These are phyloP conservation scores for Ustilago hordei DNA, from an alignment of 1,284 basidiomycete genomes.

Conservation along the genomic window DNA sequence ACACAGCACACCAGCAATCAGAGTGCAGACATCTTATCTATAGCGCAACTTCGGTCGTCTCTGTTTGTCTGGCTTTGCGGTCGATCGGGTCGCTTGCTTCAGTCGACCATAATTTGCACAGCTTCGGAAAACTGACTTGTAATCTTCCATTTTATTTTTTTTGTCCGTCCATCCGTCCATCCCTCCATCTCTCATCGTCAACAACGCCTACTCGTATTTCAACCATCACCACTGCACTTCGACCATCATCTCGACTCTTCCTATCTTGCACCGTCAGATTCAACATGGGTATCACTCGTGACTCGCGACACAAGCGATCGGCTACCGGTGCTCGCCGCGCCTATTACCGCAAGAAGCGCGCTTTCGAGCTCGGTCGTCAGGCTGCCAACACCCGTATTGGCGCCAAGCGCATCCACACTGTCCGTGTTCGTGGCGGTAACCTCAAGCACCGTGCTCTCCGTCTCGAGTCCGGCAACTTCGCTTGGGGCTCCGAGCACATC, in stretches of 20 bases:
- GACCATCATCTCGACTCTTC: not conserved
- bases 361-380: constrained; percentile 69
- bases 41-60: not conserved
- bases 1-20: too few species aligned
- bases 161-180: not conserved
- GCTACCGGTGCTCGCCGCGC: constrained; percentile 67
- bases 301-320: constrained; percentile 69
- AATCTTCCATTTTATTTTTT: constrained; percentile 9
- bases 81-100: not conserved
- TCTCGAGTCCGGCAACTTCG: constrained; percentile 69
- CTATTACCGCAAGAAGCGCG: constrained; percentile 69
- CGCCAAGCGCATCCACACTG: constrained; percentile 68
- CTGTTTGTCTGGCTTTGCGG: not conserved
- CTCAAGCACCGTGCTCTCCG: constrained; percentile 69
- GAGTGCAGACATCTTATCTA: too few species aligned
- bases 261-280: constrained; percentile 25
- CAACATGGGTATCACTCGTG: constrained; percentile 70
- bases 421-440: constrained; percentile 69
- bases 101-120: not conserved
- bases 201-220: constrained; percentile 4
- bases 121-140: constrained; percentile 15
- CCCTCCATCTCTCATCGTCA: not conserved
- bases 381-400: constrained; percentile 69
- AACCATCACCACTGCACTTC: not conserved
- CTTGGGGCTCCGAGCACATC: constrained; percentile 70